Evolutionary conservation across 2,329 filamentous ascomycete genomes (phyloP).

Genomic region (Aspergillus niger): DNA sequence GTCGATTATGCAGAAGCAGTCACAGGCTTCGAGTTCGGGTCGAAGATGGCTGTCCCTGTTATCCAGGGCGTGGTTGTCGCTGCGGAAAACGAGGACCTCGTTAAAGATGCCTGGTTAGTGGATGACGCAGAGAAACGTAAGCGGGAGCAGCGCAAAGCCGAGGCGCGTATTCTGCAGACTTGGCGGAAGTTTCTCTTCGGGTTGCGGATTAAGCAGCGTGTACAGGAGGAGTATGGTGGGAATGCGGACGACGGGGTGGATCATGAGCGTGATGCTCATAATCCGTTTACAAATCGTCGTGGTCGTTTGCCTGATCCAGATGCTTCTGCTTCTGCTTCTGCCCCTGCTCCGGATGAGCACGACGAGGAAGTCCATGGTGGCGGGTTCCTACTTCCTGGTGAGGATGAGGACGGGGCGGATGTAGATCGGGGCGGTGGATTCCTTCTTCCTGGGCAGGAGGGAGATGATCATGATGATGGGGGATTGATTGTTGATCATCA

Average conservation of each 20-base stretch:
- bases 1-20: slow-evolving; percentile 94
- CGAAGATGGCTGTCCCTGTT: slow-evolving; percentile 89
- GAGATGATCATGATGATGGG: slow-evolving; percentile 9
- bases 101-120: slow-evolving; percentile 77
- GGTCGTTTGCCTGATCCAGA: neutral
- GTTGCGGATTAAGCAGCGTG: slow-evolving; percentile 75
- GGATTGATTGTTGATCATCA: slow-evolving; percentile 6
- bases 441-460: slow-evolving; percentile 17
- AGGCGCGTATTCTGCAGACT: slow-evolving; percentile 69
- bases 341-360: neutral
- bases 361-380: slow-evolving; percentile 24
- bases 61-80: slow-evolving; percentile 89
- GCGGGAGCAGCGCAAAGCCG: slow-evolving; percentile 81
- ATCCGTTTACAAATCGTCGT: slow-evolving; percentile 36
- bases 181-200: slow-evolving; percentile 91
- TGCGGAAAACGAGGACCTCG: slow-evolving; percentile 70
- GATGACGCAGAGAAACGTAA: slow-evolving; percentile 73
- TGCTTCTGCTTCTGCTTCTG: neutral
- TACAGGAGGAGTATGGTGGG: slow-evolving; percentile 74
- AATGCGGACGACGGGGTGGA: slow-evolving; percentile 32
- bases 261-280: slow-evolving; percentile 34
- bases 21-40: slow-evolving; percentile 93
- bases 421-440: slow-evolving; percentile 27
- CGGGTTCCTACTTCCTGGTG: slow-evolving; percentile 36
- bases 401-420: slow-evolving; percentile 16